These are phyloP conservation scores for Citrus trifoliata DNA, from an alignment of 345 rosid species.

Conservation along the genomic window DNA sequence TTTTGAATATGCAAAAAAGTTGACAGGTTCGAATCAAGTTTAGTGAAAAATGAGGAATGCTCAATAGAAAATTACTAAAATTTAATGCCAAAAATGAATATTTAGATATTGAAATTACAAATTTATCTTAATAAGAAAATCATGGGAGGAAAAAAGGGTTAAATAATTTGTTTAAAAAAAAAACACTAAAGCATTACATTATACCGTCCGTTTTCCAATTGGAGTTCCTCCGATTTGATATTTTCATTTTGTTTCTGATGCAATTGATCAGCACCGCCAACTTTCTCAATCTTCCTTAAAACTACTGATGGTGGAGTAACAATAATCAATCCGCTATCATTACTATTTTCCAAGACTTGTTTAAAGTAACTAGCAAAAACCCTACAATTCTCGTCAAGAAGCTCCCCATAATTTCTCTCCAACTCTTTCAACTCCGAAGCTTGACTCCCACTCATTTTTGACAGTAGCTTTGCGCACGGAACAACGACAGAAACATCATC, in stretches of 20 bases:
- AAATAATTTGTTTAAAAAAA: neutral
- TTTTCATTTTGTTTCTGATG: constrained; percentile 13
- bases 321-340: constrained; percentile 12
- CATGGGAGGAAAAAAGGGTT: too few relatives aligned
- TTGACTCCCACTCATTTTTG: constrained; percentile 54
- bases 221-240: constrained; percentile 23
- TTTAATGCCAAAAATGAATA: too few relatives aligned
- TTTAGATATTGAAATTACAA: too few relatives aligned
- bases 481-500: constrained; percentile 31
- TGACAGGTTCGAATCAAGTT: too few relatives aligned
- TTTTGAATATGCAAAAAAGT: too few relatives aligned
- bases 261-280: neutral
- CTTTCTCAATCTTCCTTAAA: constrained; percentile 17
- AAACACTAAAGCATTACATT: constrained; percentile 39
- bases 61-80: too few relatives aligned
- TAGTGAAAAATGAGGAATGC: too few relatives aligned
- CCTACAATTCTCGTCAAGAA: constrained; percentile 55
- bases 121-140: too few relatives aligned
- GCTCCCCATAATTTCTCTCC: constrained; percentile 46
- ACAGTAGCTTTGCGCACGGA: constrained; percentile 36
- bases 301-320: constrained; percentile 33
- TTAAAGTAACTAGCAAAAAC: constrained; percentile 42
- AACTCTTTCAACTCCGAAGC: constrained; percentile 44
- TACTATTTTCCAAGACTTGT: constrained; percentile 27
- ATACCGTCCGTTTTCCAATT: constrained; percentile 42